phyloP scores from a whole-genome alignment of 2,329 filamentous ascomycete genomes.

The Passalora sequoiae region DNA sequence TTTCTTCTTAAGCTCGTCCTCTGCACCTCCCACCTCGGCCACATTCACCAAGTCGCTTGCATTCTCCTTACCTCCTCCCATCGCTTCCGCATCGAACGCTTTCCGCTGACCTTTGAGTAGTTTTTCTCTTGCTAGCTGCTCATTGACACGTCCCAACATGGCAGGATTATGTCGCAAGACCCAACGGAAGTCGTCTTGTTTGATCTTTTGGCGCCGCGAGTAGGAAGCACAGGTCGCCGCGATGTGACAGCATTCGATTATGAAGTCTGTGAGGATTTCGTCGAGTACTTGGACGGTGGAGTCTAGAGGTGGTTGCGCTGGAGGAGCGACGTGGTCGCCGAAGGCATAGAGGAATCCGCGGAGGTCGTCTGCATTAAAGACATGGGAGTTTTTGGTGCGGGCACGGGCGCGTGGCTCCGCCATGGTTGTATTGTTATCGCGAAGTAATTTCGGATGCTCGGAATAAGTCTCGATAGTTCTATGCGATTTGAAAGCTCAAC shows the following conservation, averaged over 20 bases:
- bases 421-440: slow-evolving; percentile 30
- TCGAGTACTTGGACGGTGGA: slow-evolving; percentile 83
- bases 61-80: slow-evolving; percentile 25
- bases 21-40: slow-evolving; percentile 54
- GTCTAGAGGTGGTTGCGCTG: slow-evolving; percentile 65
- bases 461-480: too few species aligned
- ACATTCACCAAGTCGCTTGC: slow-evolving; percentile 44
- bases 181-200: slow-evolving; percentile 96
- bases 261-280: slow-evolving; percentile 94
- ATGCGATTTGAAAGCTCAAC: too few species aligned
- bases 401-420: slow-evolving; percentile 46
- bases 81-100: slow-evolving; percentile 64
- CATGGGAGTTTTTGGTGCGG: slow-evolving; percentile 43
- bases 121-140: slow-evolving; percentile 82
- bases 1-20: slow-evolving; percentile 38
- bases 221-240: slow-evolving; percentile 81
- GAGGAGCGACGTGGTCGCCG: too few species aligned
- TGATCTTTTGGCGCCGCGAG: slow-evolving; percentile 89
- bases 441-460: too few species aligned
- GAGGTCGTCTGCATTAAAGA: slow-evolving; percentile 36
- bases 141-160: slow-evolving; percentile 83
- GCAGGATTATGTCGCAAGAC: slow-evolving; percentile 77
- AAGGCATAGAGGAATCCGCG: slow-evolving; percentile 68
- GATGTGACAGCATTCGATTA: slow-evolving; percentile 87
- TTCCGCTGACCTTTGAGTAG: slow-evolving; percentile 80